Evolutionary conservation across 768 basidiomycete genomes (phyloP).

Genomic region (Thelephora ganbajun): DNA sequence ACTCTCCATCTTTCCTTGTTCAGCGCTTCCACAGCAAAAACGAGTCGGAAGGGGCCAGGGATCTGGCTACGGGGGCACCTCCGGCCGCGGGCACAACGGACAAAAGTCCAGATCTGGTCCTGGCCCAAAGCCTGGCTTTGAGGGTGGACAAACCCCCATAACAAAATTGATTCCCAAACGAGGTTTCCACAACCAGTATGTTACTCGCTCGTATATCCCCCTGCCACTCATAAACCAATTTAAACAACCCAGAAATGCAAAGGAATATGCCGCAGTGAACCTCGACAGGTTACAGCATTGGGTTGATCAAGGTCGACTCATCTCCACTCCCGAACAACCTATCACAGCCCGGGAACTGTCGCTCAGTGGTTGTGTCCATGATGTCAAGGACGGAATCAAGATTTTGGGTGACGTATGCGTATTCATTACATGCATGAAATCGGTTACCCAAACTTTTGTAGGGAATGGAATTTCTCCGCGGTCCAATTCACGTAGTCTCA

Average conservation of each 20-base stretch:
- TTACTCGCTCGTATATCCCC: constrained; percentile 7
- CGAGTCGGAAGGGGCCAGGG: constrained; percentile 90
- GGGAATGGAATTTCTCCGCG: constrained; percentile 54
- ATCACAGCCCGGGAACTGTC: constrained; percentile 82
- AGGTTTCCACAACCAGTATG: constrained; percentile 88
- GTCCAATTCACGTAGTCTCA: constrained; percentile 66
- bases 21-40: constrained; percentile 51
- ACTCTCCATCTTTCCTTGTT: not conserved
- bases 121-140: constrained; percentile 72
- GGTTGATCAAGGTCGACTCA: constrained; percentile 75
- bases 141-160: constrained; percentile 94
- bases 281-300: constrained; percentile 82
- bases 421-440: not conserved
- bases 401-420: constrained; percentile 63
- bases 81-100: constrained; percentile 90
- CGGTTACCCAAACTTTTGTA: constrained; percentile 15
- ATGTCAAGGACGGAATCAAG: constrained; percentile 85
- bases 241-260: constrained; percentile 39
- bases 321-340: constrained; percentile 62
- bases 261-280: constrained; percentile 72
- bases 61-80: constrained; percentile 82
- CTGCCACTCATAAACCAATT: not conserved
- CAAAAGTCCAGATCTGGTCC: constrained; percentile 87
- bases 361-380: constrained; percentile 79
- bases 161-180: constrained; percentile 84